phyloP scores from a whole-genome alignment of 768 basidiomycete genomes.

The Baorangia bicolor region DNA sequence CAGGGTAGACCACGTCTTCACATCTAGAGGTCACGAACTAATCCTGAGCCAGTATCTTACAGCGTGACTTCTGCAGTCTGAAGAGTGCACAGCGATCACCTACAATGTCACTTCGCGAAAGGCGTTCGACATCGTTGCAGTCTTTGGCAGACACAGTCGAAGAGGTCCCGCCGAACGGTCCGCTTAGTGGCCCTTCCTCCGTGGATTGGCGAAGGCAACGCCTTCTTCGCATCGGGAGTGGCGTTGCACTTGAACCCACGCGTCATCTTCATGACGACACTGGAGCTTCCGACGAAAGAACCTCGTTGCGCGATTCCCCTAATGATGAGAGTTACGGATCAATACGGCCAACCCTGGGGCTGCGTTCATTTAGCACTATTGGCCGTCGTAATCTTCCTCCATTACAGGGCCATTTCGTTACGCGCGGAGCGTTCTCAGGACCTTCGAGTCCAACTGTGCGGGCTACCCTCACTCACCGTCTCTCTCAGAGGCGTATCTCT shows the following conservation, averaged over 20 bases:
- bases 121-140: slow-evolving; percentile 20
- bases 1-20: not conserved
- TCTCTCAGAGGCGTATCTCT: slow-evolving; percentile 62
- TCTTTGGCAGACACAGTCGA: slow-evolving; percentile 15
- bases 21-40: not conserved
- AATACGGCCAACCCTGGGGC: slow-evolving; percentile 30
- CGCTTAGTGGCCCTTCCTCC: slow-evolving; percentile 49
- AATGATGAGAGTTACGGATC: slow-evolving; percentile 56
- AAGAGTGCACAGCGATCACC: not conserved
- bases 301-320: slow-evolving; percentile 34
- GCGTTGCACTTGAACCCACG: not conserved
- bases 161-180: slow-evolving; percentile 30
- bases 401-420: slow-evolving; percentile 33
- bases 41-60: not conserved
- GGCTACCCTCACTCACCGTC: slow-evolving; percentile 38
- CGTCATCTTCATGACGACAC: slow-evolving; percentile 1
- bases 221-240: slow-evolving; percentile 51
- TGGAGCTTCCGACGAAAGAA: slow-evolving; percentile 31
- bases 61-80: not conserved
- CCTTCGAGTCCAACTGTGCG: slow-evolving; percentile 36
- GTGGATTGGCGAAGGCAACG: slow-evolving; percentile 63
- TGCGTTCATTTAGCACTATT: slow-evolving; percentile 29
- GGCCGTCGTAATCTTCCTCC: slow-evolving; percentile 38
- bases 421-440: slow-evolving; percentile 36
- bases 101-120: slow-evolving; percentile 19